These are phyloP conservation scores for Pyrus communis DNA, from an alignment of 306 rosid genomes.

Conservation along the genomic window DNA sequence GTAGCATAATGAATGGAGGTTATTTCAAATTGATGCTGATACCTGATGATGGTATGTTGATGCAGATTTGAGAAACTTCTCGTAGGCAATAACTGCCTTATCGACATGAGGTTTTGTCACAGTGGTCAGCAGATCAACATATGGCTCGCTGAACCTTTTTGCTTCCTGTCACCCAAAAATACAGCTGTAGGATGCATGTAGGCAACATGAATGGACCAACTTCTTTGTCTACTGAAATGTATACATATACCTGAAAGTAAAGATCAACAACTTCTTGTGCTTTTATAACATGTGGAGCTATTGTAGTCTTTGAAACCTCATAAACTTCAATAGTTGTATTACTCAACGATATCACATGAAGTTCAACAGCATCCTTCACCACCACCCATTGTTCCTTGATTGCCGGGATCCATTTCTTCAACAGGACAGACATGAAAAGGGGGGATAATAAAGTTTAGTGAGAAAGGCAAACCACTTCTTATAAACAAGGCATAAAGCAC, in stretches of 20 bases:
- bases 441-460: background rate
- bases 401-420: slow-evolving; percentile 72
- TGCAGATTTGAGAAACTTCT: slow-evolving; percentile 74
- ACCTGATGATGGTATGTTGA: slow-evolving; percentile 80
- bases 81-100: slow-evolving; percentile 48
- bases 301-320: slow-evolving; percentile 47
- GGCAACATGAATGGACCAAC: slow-evolving; percentile 1
- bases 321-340: slow-evolving; percentile 52
- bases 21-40: slow-evolving; percentile 1
- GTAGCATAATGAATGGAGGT: slow-evolving; percentile 1
- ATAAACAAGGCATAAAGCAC: background rate
- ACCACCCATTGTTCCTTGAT: slow-evolving; percentile 56
- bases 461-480: background rate
- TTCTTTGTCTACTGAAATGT: background rate
- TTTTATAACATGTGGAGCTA: slow-evolving; percentile 60
- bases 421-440: slow-evolving; percentile 7
- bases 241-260: slow-evolving; percentile 57
- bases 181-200: slow-evolving; percentile 16
- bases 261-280: slow-evolving; percentile 51
- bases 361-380: slow-evolving; percentile 55
- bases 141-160: slow-evolving; percentile 75
- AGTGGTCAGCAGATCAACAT: slow-evolving; percentile 68
- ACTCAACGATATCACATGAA: slow-evolving; percentile 46
- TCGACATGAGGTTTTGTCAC: slow-evolving; percentile 78
- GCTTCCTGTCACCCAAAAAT: slow-evolving; percentile 55